Evolutionary conservation across 768 basidiomycete genomes (phyloP).

Genomic region (Suillus weaverae): DNA sequence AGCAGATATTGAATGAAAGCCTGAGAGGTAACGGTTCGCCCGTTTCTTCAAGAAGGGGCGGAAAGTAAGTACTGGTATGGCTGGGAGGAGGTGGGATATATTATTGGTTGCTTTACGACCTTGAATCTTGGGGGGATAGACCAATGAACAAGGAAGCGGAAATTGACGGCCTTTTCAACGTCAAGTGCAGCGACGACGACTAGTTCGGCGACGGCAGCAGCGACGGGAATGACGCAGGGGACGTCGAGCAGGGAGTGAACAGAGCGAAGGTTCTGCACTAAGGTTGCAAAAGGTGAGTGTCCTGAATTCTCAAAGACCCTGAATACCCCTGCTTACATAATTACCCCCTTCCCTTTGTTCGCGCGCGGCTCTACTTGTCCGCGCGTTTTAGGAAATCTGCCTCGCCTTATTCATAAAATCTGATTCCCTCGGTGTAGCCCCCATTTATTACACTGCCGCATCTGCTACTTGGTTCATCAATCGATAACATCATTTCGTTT

Average conservation of each 20-base stretch:
- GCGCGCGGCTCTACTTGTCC: constrained; percentile 8
- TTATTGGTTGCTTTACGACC: constrained; percentile 22
- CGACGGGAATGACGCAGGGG: constrained; percentile 26
- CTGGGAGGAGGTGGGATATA: constrained; percentile 22
- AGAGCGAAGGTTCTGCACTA: constrained; percentile 30
- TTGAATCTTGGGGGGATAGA: constrained; percentile 11
- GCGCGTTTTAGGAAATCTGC: constrained; percentile 5
- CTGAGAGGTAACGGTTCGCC: constrained; percentile 21
- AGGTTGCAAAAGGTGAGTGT: constrained; percentile 36
- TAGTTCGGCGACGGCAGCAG: constrained; percentile 21
- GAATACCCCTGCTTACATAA: constrained; percentile 22
- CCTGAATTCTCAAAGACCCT: constrained; percentile 37
- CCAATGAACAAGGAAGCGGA: constrained; percentile 32
- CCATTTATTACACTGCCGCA: background rate
- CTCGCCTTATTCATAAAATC: constrained; percentile 3
- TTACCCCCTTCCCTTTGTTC: constrained; percentile 5
- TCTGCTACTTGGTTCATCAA: constrained; percentile 1
- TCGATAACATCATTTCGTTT: background rate
- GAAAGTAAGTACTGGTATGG: constrained; percentile 15
- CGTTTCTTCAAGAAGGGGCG: constrained; percentile 10
- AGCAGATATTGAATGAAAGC: constrained; percentile 17
- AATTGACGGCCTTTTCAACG: constrained; percentile 17
- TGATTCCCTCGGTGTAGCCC: constrained; percentile 1
- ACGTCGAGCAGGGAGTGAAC: constrained; percentile 29
- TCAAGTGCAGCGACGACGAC: constrained; percentile 26